These are phyloP conservation scores for Nematocida sp. DNA, from an alignment of 371 early-diverging fungal species.

Conservation along the genomic window DNA sequence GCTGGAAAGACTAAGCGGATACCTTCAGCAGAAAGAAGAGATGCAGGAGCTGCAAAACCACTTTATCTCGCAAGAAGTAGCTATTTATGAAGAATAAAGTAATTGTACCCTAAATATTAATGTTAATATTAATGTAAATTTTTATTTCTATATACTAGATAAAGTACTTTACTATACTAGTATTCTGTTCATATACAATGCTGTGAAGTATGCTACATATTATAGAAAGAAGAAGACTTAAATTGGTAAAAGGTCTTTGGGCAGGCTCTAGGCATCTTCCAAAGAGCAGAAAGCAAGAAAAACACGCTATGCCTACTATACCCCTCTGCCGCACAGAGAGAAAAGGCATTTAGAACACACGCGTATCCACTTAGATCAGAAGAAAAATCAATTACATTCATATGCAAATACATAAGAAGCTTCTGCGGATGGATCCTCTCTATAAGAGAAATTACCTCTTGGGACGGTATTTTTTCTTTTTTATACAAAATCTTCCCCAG, in stretches of 20 bases:
- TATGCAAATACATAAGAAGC: slow-evolving; percentile 29
- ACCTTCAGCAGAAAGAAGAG: slow-evolving; percentile 23
- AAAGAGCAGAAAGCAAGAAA: background rate
- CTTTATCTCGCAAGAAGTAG: slow-evolving; percentile 44
- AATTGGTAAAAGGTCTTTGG: slow-evolving; percentile 13
- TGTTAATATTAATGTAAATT: too few relatives aligned
- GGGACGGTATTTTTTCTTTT: slow-evolving; percentile 8
- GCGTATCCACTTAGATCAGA: background rate
- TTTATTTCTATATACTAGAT: too few relatives aligned
- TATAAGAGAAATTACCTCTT: slow-evolving; percentile 1
- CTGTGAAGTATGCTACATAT: too few relatives aligned
- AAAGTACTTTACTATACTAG: too few relatives aligned
- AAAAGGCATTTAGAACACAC: slow-evolving; percentile 11
- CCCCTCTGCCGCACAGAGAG: background rate
- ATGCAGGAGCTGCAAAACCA: slow-evolving; percentile 7
- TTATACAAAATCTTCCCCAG: slow-evolving; percentile 44
- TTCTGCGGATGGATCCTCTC: background rate
- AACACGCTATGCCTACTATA: too few relatives aligned
- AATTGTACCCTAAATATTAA: background rate
- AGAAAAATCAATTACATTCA: slow-evolving; percentile 17
- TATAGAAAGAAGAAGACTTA: background rate
- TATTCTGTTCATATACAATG: too few relatives aligned
- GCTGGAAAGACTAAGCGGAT: background rate
- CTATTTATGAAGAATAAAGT: slow-evolving; percentile 23
- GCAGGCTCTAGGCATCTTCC: background rate